Conservation (phyloP, 2,329 filamentous ascomycete genomes). For the Neocatenulostroma microsporum region DNA sequence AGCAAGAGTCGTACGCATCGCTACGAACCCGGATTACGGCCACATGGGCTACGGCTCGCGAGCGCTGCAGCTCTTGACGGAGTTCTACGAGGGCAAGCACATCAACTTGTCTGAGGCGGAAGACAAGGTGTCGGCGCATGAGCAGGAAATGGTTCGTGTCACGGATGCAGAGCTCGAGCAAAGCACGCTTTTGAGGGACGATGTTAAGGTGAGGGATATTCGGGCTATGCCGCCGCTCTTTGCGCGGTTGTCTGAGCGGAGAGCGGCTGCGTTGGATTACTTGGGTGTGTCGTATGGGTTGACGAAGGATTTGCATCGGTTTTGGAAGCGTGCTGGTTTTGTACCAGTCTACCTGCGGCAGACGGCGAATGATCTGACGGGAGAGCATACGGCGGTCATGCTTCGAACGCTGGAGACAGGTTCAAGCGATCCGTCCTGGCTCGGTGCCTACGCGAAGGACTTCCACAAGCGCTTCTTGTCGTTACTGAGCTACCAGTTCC, state of each 20-base stretch:
- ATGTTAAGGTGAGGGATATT: slow-evolving; percentile 84
- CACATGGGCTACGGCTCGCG: slow-evolving; percentile 90
- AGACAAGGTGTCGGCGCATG: slow-evolving; percentile 34
- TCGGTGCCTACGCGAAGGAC: slow-evolving; percentile 82
- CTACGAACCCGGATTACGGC: slow-evolving; percentile 88
- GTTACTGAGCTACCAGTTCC: slow-evolving; percentile 87
- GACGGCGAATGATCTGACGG: slow-evolving; percentile 91
- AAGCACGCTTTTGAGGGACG: slow-evolving; percentile 70
- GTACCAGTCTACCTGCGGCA: slow-evolving; percentile 88
- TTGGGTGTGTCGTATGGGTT: slow-evolving; percentile 92
- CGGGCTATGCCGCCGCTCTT: slow-evolving; percentile 90
- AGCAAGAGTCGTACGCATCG: slow-evolving; percentile 85
- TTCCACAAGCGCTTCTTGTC: slow-evolving; percentile 92
- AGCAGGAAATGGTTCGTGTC: slow-evolving; percentile 60
- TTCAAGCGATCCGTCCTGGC: slow-evolving; percentile 68
- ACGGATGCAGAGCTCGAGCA: slow-evolving; percentile 75
- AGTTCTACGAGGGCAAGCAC: slow-evolving; percentile 95
- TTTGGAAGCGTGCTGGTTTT: slow-evolving; percentile 88
- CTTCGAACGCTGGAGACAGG: slow-evolving; percentile 62
- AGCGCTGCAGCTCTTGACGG: slow-evolving; percentile 74
- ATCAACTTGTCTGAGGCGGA: slow-evolving; percentile 70
- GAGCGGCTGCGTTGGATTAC: slow-evolving; percentile 76
- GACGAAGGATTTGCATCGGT: slow-evolving; percentile 79
- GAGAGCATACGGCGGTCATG: slow-evolving; percentile 98
- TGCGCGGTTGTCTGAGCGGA: slow-evolving; percentile 74